Conservation (phyloP, 306 rosid species). For the Quercus agrifolia region DNA sequence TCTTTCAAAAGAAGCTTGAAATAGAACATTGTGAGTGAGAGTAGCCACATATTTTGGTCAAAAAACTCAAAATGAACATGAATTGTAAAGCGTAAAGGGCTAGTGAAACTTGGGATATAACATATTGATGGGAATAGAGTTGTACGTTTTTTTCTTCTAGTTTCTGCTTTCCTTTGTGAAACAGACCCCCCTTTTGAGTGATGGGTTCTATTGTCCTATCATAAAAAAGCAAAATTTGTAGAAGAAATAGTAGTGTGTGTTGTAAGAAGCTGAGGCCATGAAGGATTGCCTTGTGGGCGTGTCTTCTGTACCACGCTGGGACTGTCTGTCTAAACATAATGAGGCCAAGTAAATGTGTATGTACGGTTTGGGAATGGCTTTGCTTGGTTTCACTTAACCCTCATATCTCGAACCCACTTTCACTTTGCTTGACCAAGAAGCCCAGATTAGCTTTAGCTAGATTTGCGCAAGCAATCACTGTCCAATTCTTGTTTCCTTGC, state of each 20-base stretch:
- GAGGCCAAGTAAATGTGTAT: constrained; percentile 43
- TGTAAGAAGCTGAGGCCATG: constrained; percentile 6
- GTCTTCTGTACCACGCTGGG: constrained; percentile 16
- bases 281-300: constrained; percentile 3
- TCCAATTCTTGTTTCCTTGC: constrained; percentile 35
- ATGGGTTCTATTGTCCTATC: constrained; percentile 16
- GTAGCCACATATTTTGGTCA: constrained; percentile 8
- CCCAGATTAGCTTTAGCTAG: constrained; percentile 80
- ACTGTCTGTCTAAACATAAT: constrained; percentile 39
- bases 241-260: constrained; percentile 1
- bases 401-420: constrained; percentile 4
- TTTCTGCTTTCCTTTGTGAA: constrained; percentile 16
- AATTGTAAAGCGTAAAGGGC: background rate
- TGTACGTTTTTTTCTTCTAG: constrained; percentile 9
- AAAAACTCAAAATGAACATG: constrained; percentile 2
- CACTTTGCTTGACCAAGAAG: constrained; percentile 38
- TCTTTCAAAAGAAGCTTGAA: background rate
- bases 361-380: constrained; percentile 26
- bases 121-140: background rate
- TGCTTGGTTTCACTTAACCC: constrained; percentile 4
- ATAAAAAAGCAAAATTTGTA: constrained; percentile 17
- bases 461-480: constrained; percentile 86
- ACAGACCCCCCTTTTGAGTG: background rate
- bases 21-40: constrained; percentile 9
- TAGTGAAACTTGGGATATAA: background rate